Evolutionary conservation across 2,329 filamentous ascomycete genomes (phyloP).

Genomic region (Trichoderma aggressivum): DNA sequence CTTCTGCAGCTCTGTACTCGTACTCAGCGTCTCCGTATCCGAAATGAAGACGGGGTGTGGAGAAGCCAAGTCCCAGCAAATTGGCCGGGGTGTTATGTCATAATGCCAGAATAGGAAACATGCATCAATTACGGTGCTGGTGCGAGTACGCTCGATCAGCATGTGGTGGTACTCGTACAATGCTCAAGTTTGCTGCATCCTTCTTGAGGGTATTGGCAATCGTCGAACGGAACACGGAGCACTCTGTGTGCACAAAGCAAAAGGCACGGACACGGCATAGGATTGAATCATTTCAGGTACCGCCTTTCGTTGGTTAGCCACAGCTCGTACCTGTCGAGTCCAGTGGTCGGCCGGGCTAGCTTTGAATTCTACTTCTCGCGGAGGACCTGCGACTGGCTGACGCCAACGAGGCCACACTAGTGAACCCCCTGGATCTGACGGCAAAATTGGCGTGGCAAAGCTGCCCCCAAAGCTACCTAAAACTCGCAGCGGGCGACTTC

Average conservation of each 20-base stretch:
- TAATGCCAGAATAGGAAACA: slow-evolving; percentile 12
- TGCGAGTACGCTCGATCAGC: background rate
- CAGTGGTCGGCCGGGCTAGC: background rate
- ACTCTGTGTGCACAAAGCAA: background rate
- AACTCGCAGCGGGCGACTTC: background rate
- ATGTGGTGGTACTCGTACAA: background rate
- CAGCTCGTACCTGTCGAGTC: background rate
- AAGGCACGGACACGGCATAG: background rate
- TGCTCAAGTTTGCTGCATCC: background rate
- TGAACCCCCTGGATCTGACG: slow-evolving; percentile 5
- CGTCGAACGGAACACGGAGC: background rate
- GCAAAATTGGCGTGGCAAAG: background rate
- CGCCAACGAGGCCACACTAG: slow-evolving; percentile 2
- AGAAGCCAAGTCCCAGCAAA: background rate
- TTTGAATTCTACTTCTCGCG: background rate
- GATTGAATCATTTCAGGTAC: background rate
- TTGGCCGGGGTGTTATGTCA: slow-evolving; percentile 13
- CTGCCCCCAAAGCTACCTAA: background rate
- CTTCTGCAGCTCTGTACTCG: background rate
- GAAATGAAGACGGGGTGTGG: slow-evolving; percentile 14
- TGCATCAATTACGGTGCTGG: background rate
- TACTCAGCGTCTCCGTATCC: background rate
- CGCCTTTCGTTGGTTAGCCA: background rate
- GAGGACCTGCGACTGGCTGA: background rate
- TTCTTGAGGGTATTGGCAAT: background rate